Evolutionary conservation across 768 basidiomycete genomes (phyloP).

Genomic region (Psilocybe sp.): DNA sequence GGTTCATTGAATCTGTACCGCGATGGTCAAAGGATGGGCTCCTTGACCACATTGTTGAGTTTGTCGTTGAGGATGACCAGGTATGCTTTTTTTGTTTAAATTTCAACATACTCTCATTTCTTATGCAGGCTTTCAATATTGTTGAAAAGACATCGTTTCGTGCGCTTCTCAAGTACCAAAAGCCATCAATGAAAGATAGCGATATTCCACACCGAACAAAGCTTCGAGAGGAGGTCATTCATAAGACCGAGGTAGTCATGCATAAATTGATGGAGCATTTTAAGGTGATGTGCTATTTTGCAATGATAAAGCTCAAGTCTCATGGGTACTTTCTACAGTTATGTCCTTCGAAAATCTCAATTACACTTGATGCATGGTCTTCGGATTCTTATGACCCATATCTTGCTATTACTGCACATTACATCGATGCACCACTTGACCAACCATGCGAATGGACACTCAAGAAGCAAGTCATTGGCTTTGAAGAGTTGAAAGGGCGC

Average conservation of each 20-base stretch:
- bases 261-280: conserved; percentile 2
- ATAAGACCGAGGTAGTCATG: conserved; percentile 5
- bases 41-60: conserved; percentile 17
- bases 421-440: conserved; percentile 10
- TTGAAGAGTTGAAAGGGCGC: conserved; percentile 9
- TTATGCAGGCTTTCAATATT: conserved; percentile 16
- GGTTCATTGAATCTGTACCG: conserved; percentile 6
- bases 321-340: neutral
- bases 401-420: conserved; percentile 15
- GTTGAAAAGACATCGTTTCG: conserved; percentile 17
- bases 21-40: conserved; percentile 18
- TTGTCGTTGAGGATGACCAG: conserved; percentile 21
- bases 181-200: conserved; percentile 9
- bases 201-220: conserved; percentile 22
- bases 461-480: conserved; percentile 9
- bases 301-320: too few species aligned
- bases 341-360: conserved; percentile 9
- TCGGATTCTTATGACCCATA: conserved; percentile 16
- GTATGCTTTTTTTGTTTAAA: neutral
- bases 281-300: neutral
- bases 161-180: conserved; percentile 14
- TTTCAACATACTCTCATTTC: neutral
- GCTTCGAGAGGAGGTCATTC: conserved; percentile 15
- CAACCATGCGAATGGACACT: conserved; percentile 16
- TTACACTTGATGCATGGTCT: conserved; percentile 19